Evolutionary conservation across 345 rosid genomes (phyloP), one percentile per base, ranked within the genome.

Genomic region (Orychophragmus violaceus): DNA sequence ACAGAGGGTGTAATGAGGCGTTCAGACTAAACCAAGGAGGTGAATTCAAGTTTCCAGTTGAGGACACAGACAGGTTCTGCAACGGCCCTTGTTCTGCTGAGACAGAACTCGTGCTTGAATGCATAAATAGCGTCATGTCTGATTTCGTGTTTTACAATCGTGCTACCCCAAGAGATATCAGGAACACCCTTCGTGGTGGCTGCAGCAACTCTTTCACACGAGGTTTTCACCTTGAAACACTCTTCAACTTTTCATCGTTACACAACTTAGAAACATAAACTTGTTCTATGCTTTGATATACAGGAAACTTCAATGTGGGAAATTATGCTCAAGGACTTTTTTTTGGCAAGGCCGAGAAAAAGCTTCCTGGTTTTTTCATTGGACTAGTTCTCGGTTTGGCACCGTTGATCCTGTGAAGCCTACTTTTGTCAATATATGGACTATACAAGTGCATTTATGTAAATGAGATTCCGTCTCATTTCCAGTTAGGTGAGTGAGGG

Each of bases 11-110:
- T 27, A 35, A 75, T 14, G 84, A 80, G 29, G 81, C 72, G 5
- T 83, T 70, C 30, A 79, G 84, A 71, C 58, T 85, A 70, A 76
- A 76, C 6, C 74, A 53, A 59, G 59, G 79, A 74, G 88, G 90
- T 32, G 72, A 82, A 58, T 50, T 83, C 33, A 79, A 79, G 16
- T 79, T 83, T 11, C 87, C 83, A 37, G 74, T 29, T 5, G 81
- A 74, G 36, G 84, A 82, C 5, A 82, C 81, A 17, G 79, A 82
- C 1, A 24, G 39, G 6, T 83, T 82, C 82, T 83, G 90, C 58
- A 54, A 55, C 0, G 85, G 85, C 45, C 86, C 90, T 64, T 87
- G 90, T 59, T 16, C 77, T 1, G 70, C 59, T 0, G 88, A 87
- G 78, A 85, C 88, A 18, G 78, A 76, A 5, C 53, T 57, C 22